Evolutionary conservation across 495 filamentous ascomycete genomes (phyloP).

Genomic region (Tuber brumale): DNA sequence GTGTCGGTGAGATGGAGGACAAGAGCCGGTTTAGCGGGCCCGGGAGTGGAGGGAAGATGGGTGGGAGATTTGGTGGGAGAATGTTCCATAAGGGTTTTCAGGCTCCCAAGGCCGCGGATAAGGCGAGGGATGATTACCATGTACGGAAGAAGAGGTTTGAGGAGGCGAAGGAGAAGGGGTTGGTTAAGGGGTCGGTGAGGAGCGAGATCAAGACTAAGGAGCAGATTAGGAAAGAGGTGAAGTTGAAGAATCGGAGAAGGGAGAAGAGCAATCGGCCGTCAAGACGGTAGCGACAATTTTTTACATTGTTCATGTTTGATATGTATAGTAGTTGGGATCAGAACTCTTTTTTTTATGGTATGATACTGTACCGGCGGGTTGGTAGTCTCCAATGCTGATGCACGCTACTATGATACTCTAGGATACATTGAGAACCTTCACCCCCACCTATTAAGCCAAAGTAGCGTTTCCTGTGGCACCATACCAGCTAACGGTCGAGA

Average conservation of each 20-base stretch:
- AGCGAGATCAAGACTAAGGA: conserved; percentile 73
- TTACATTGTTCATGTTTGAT: neutral
- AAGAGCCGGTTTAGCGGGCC: conserved; percentile 41
- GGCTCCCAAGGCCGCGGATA: conserved; percentile 89
- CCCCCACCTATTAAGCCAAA: neutral
- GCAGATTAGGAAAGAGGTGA: conserved; percentile 76
- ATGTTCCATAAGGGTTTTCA: conserved; percentile 64
- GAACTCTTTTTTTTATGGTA: neutral
- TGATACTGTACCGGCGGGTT: neutral
- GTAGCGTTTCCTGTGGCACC: neutral
- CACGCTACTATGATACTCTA: neutral
- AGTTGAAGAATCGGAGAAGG: conserved; percentile 63
- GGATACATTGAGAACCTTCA: neutral
- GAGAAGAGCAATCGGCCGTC: conserved; percentile 88
- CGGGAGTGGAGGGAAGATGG: conserved; percentile 39
- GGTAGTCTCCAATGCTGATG: neutral
- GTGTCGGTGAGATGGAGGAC: conserved; percentile 69
- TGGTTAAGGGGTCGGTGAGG: conserved; percentile 61
- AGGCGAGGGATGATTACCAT: conserved; percentile 79
- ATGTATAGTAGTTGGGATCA: neutral
- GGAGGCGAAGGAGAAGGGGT: conserved; percentile 76
- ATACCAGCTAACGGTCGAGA: neutral
- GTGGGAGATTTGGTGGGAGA: conserved; percentile 49
- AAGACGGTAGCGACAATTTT: conserved; percentile 45
- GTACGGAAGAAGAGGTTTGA: conserved; percentile 81